These are phyloP conservation scores for Paxillus ammoniavirescens DNA, from an alignment of 768 basidiomycete species.

Conservation along the genomic window DNA sequence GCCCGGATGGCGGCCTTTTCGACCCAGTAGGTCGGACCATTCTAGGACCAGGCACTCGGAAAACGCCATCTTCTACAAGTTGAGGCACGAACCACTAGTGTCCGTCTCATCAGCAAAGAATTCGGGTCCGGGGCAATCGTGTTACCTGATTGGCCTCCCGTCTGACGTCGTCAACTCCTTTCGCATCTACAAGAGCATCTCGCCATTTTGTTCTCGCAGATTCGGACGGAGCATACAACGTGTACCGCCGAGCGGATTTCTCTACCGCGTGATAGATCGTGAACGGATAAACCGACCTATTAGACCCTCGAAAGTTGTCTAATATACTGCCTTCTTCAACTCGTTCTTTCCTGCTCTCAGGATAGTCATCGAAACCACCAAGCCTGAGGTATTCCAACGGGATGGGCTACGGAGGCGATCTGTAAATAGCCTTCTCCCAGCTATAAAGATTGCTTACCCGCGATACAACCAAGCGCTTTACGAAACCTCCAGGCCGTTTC, in stretches of 20 bases:
- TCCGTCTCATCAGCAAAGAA: conserved; percentile 7
- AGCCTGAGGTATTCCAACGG: conserved; percentile 77
- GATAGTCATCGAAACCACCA: conserved; percentile 55
- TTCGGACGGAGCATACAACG: conserved; percentile 64
- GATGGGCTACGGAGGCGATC: conserved; percentile 55
- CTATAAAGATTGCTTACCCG: conserved; percentile 46
- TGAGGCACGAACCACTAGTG: conserved; percentile 67
- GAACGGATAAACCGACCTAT: conserved; percentile 68
- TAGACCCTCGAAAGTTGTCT: conserved; percentile 51
- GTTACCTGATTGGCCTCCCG: conserved; percentile 73
- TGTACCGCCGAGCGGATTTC: conserved; percentile 60
- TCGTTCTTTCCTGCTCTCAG: conserved; percentile 65
- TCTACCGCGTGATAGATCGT: conserved; percentile 70
- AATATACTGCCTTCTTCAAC: conserved; percentile 56
- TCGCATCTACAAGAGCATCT: conserved; percentile 55
- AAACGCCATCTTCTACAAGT: conserved; percentile 57
- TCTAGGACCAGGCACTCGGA: conserved; percentile 46
- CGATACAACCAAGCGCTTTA: conserved; percentile 57
- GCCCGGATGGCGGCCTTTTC: conserved; percentile 50
- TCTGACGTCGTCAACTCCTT: conserved; percentile 59
- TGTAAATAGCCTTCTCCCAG: conserved; percentile 2
- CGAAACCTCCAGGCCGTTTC: conserved; percentile 43
- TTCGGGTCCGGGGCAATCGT: background rate
- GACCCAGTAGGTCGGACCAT: conserved; percentile 26
- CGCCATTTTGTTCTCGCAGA: conserved; percentile 61